Base-by-base conservation (phyloP, 1,284 basidiomycete species). In the Hemileia vastatrix region DNA sequence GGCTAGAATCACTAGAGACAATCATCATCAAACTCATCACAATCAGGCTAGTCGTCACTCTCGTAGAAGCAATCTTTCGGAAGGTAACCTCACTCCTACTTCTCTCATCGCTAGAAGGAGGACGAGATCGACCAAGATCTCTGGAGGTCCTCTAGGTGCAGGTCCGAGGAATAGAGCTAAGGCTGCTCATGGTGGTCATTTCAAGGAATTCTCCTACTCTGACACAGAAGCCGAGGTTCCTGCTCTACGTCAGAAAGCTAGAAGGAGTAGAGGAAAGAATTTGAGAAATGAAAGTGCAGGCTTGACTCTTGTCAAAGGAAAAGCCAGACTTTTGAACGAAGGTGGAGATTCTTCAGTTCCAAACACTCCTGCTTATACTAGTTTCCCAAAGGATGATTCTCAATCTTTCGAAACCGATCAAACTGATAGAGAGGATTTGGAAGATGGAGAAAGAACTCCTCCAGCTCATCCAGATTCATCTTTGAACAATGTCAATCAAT, bases 141-240 rank as follows among this genome's bases (percentile, higher is more conserved):
- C 36, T 40, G 36, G 36, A 40, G 36, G 36, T 40, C 36, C 36
- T 15, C 36, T 40, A 11, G 36, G 36, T 40, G 36, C 36, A 11
- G 36, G 36, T 11, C 36, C 36, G 8, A 40, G 36, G 36, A 40
- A 40, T 15, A 40, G 36, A 40, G 36, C 36, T 15, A 40, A 15
- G 36, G 36, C 36, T 11, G 36, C 36, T 40, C 15, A 9, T 40
- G 8, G 11, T 9, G 36, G 66, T 9, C 68, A 67, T 43, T 59
- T 49, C 8, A 65, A 66, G 40, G 68, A 70, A 33, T 65, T 65
- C 43, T 69, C 69, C 15, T 57, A 68, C 4, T 67, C 66, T 15
- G 69, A 70, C 32, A 69, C 68, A 21, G 69, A 70, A 27, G 66
- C 68, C 13, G 69, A 70, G 33, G 61, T 69, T 45, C 63, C 21